Percentiles rank a stretch among this genome's conserved stretches.
phyloP scores from a whole-genome alignment of 352 stramenopile genomes.

The Phytophthora parvispora region DNA sequence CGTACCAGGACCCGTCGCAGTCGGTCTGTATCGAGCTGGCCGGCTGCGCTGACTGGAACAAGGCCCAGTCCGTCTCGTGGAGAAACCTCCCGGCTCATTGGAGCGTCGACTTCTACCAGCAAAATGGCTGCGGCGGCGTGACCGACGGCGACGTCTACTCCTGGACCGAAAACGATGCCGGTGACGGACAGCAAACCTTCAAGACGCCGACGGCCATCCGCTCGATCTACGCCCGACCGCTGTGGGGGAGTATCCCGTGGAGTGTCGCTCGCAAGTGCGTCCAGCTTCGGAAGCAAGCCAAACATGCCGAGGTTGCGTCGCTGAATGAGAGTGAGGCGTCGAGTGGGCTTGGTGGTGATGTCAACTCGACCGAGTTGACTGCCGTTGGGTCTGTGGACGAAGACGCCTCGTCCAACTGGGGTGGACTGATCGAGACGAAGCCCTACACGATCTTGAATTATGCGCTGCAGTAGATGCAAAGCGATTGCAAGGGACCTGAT shows the following conservation, averaged over 20 bases:
- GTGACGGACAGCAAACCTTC: slow-evolving; percentile 1
- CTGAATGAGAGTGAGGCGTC: background rate
- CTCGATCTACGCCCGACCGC: slow-evolving; percentile 13
- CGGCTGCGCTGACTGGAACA: slow-evolving; percentile 7
- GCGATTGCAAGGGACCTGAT: too few species aligned
- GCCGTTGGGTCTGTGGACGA: background rate
- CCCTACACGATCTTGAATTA: background rate
- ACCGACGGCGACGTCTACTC: slow-evolving; percentile 7
- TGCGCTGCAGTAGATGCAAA: background rate
- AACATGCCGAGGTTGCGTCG: background rate
- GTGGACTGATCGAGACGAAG: slow-evolving; percentile 3
- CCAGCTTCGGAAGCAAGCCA: slow-evolving; percentile 8
- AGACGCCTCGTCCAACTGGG: slow-evolving; percentile 14
- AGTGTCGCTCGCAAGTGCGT: slow-evolving; percentile 14
- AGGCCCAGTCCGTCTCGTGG: slow-evolving; percentile 6
- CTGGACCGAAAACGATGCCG: slow-evolving; percentile 2
- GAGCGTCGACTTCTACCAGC: slow-evolving; percentile 18
- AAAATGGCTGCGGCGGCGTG: background rate
- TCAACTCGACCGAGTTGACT: slow-evolving; percentile 4
- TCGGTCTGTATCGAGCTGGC: slow-evolving; percentile 16
- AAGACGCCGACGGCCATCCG: slow-evolving; percentile 9
- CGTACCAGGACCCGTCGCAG: slow-evolving; percentile 7
- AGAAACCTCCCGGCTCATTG: slow-evolving; percentile 9
- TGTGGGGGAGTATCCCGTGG: slow-evolving; percentile 1
- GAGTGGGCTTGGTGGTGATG: background rate